These are phyloP conservation scores for Mucor plumbeus DNA, from an alignment of 371 early-diverging fungal species.

Conservation along the genomic window DNA sequence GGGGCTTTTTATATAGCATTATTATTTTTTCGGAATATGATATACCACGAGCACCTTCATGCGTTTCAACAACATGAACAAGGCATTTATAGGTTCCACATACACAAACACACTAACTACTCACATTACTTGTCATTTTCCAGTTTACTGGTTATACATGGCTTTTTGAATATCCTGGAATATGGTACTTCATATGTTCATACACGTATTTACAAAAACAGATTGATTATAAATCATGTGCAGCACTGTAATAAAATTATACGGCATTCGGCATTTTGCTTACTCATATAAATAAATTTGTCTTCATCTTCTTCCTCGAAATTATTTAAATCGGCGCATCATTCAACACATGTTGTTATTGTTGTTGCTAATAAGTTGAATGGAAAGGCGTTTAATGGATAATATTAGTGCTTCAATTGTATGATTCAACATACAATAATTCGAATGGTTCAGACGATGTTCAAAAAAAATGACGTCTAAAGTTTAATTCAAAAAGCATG, in stretches of 20 bases:
- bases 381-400: not conserved
- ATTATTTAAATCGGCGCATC: not conserved
- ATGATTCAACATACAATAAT: not conserved
- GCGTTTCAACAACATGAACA: constrained; percentile 1
- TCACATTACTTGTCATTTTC: not conserved
- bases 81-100: not conserved
- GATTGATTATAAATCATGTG: not conserved
- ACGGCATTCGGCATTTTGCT: not conserved
- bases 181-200: not conserved
- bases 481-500: too few species aligned
- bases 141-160: not conserved
- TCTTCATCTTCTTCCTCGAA: too few species aligned
- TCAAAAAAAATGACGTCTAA: too few species aligned
- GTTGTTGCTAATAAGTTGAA: not conserved
- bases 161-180: not conserved
- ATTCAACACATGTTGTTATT: not conserved
- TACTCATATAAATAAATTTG: not conserved
- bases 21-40: not conserved
- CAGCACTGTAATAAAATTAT: not conserved
- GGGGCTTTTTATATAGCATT: not conserved
- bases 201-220: not conserved
- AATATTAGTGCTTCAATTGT: not conserved
- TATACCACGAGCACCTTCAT: not conserved
- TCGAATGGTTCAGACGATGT: not conserved
- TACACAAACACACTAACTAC: not conserved